Base-by-base conservation (phyloP, 2,329 filamentous ascomycete genomes). In the Macrophomina phaseolina region DNA sequence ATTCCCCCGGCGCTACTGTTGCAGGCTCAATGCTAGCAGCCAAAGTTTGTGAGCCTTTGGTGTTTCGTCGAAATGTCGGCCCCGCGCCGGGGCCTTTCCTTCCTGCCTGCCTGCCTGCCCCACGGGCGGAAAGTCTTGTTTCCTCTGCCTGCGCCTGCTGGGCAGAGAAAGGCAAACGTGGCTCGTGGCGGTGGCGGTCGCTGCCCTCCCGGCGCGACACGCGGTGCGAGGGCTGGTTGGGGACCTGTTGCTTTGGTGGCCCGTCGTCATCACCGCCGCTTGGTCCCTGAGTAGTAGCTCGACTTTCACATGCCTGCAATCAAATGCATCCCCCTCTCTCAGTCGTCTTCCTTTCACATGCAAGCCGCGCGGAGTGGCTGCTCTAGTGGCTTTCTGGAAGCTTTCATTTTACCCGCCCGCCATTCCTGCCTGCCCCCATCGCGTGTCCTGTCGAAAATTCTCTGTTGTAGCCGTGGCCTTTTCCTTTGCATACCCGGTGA, bases 1-100 rank as follows among this genome's bases (percentile, higher is more conserved):
- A 60, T 60, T 60, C 4, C 56, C 28, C 56, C 56, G 56, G 32
- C 56, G 56, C 56, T 60, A 46, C 23, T 7, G 18, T 34, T 14
- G 28, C 23, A 48, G 16, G 40, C 36, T 36, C 34, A 23, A 4
- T 34, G 16, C 34, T n/a, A 34, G 52, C 52, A 18, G 36, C 23
- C n/a, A 38, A 60, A 48, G 40, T 40, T 48, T 48, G 16, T 34
- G 32, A n/a, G 52, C 23, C 16, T 38, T 14, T n/a, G n/a, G 32
- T 34, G 52, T 14, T 55, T 45, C 42, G 42, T 45, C 42, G 42
- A 14, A 45, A 45, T 2, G 42, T 45, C 42, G 42, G 42, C 9
- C 42, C 42, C 42, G 42, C 6, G 11, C 42, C 42, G 42, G 42
- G 9, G 8, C 42, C 16, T 14, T 5, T 16, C 42, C 42, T 45